Base-by-base conservation (phyloP, 2,329 filamentous ascomycete genomes). In the Parafenestella ontariensis region DNA sequence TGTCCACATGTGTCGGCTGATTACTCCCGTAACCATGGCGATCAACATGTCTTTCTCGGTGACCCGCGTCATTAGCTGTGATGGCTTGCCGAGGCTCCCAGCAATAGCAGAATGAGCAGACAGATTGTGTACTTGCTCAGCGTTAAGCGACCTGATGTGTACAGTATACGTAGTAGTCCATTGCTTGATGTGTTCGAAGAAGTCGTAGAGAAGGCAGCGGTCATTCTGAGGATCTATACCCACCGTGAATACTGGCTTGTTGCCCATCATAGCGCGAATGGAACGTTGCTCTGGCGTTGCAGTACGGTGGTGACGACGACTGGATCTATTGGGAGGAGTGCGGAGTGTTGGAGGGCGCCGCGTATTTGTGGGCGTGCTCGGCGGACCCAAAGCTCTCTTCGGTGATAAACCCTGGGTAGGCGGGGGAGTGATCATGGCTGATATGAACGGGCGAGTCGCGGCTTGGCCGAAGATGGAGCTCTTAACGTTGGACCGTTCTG, bases 201-300 rank as follows among this genome's bases (percentile, higher is more conserved):
- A 68, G 45, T 68, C 65, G 33, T 43, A 54, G n/a, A 68, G 48
- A 5, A 68, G 50, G 28, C 56, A 55, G 20, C 61, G 61, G 26
- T 59, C 58, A 17, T 56, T 44, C 42, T 67, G 62, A n/a, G 56
- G 60, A 6, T 52, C 54, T 7, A 67, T 65, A 3, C 60, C 62
- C n/a, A 61, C 18, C 3, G 62, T 64, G 43, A 52, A 63, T 3
- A 65, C 26, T 2, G 56, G 55, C 10, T 23, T 20, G 15, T 52
- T 52, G 17, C 50, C 24, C 15, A 48, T 58, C 24, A 44, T 51
- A 18, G 43, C 33, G 11, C 49, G 52, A n/a, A 60, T 42, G 21
- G 44, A 44, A 8, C 47, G 55, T 24, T 66, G 61, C 28, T 64
- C 58, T 5, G 61, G 61, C 21, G 63, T 66, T 43, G 59, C 54